These are phyloP conservation scores for Nemania abortiva DNA, from an alignment of 2,329 filamentous ascomycete species.

Conservation along the genomic window DNA sequence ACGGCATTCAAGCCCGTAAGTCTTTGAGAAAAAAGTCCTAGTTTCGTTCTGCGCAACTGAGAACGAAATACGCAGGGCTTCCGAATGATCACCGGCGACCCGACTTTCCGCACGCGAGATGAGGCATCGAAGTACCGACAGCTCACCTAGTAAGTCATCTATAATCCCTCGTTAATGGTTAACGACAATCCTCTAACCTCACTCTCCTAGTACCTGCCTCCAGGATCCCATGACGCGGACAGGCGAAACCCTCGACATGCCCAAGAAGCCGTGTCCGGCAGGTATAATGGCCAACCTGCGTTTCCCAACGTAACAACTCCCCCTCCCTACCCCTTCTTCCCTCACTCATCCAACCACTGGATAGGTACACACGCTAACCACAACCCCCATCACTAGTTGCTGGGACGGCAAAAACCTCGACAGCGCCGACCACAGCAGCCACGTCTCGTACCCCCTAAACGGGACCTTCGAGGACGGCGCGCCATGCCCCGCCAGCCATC, in stretches of 20 bases:
- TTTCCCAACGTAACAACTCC: conserved; percentile 54
- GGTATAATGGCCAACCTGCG: conserved; percentile 58
- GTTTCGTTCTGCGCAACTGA: too few relatives aligned
- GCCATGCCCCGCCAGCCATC: conserved; percentile 44
- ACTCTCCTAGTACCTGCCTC: conserved; percentile 53
- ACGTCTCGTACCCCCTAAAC: conserved; percentile 53
- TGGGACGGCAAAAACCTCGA: conserved; percentile 65
- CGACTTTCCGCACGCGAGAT: conserved; percentile 50
- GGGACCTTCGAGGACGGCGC: conserved; percentile 45
- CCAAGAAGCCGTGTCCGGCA: conserved; percentile 51
- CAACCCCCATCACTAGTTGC: conserved; percentile 50
- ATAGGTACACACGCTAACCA: background rate
- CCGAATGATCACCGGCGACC: conserved; percentile 58
- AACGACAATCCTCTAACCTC: background rate
- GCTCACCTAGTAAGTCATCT: conserved; percentile 42
- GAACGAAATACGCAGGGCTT: conserved; percentile 48
- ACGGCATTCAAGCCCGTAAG: conserved; percentile 58
- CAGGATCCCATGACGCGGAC: conserved; percentile 54
- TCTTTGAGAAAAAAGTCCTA: background rate
- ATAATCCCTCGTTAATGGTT: too few relatives aligned
- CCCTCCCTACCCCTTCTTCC: background rate
- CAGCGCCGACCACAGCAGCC: conserved; percentile 59
- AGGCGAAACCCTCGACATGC: conserved; percentile 56
- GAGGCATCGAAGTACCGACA: conserved; percentile 55
- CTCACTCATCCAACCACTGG: too few relatives aligned